phyloP scores from a whole-genome alignment of 1,284 basidiomycete species.

The Ceratobasidium papillatum region DNA sequence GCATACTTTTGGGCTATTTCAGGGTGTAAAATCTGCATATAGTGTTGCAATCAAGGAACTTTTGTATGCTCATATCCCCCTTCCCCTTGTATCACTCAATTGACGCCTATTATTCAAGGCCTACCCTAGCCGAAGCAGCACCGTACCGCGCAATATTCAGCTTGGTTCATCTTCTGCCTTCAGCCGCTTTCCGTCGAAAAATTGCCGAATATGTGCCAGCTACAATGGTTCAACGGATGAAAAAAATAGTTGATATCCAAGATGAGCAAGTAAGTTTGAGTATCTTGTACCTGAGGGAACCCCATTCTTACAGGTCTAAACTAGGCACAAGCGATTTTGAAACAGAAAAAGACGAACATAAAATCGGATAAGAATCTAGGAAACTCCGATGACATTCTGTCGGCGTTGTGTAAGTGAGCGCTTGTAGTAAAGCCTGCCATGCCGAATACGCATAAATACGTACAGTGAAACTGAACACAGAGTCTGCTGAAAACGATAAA shows the following conservation, averaged over 20 bases:
- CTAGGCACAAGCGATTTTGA: constrained; percentile 22
- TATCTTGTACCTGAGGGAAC: neutral
- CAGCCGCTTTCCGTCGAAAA: neutral
- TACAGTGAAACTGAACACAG: constrained; percentile 12
- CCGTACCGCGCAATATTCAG: neutral
- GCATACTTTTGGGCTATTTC: constrained; percentile 7
- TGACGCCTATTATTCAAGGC: neutral
- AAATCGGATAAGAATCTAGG: neutral
- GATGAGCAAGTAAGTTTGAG: constrained; percentile 14
- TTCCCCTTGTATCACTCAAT: too few relatives aligned
- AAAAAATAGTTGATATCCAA: constrained; percentile 18
- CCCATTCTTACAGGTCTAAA: neutral
- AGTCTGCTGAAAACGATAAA: neutral
- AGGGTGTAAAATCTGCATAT: constrained; percentile 11
- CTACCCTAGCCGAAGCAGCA: neutral
- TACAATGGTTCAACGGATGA: neutral
- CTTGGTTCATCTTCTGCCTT: neutral
- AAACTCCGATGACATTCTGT: constrained; percentile 3
- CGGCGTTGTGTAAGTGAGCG: neutral
- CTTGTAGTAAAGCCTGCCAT: neutral
- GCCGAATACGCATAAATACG: neutral
- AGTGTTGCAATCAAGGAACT: neutral
- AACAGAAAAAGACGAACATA: neutral
- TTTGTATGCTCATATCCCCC: neutral
- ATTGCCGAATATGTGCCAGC: constrained; percentile 5